Conservation (phyloP, 805 yeast species). For the Starmerella apis region DNA sequence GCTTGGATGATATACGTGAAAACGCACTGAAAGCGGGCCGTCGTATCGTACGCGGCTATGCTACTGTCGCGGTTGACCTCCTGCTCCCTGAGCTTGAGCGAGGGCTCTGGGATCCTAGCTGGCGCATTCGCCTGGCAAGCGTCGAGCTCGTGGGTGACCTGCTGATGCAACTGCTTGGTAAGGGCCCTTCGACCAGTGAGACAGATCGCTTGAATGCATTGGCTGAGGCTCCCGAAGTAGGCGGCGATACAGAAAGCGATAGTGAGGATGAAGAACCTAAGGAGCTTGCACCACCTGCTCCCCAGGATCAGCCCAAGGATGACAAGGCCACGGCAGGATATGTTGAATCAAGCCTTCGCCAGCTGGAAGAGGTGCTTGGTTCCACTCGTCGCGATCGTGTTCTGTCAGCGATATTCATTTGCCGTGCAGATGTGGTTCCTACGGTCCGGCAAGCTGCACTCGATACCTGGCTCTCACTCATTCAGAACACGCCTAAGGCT, state of each 20-base stretch:
- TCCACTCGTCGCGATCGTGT: slow-evolving; percentile 78
- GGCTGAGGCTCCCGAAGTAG: slow-evolving; percentile 32
- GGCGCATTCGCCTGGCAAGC: slow-evolving; percentile 84
- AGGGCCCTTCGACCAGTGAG: slow-evolving; percentile 29
- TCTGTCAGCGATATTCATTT: slow-evolving; percentile 74
- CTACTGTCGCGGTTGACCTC: slow-evolving; percentile 83
- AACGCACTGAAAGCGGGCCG: slow-evolving; percentile 88
- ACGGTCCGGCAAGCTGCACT: slow-evolving; percentile 80
- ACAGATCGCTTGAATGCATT: slow-evolving; percentile 28
- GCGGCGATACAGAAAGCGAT: slow-evolving; percentile 35
- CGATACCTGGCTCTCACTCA: slow-evolving; percentile 94
- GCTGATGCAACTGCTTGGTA: slow-evolving; percentile 85
- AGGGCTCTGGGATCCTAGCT: slow-evolving; percentile 72
- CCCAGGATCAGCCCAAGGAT: slow-evolving; percentile 27
- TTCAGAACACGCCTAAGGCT: slow-evolving; percentile 89
- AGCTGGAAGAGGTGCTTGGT: slow-evolving; percentile 59
- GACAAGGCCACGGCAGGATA: slow-evolving; percentile 26
- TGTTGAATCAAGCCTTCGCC: slow-evolving; percentile 21
- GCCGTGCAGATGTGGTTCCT: slow-evolving; percentile 85
- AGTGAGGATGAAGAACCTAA: slow-evolving; percentile 27
- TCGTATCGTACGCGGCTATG: slow-evolving; percentile 79
- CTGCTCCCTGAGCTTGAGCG: slow-evolving; percentile 85
- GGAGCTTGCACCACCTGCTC: background rate
- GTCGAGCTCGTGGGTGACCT: slow-evolving; percentile 93
- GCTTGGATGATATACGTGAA: slow-evolving; percentile 75